Percentiles rank a stretch among this genome's conserved stretches.
Conservation (phyloP, 2,329 filamentous ascomycete species). For the Diaporthe helianthi region DNA sequence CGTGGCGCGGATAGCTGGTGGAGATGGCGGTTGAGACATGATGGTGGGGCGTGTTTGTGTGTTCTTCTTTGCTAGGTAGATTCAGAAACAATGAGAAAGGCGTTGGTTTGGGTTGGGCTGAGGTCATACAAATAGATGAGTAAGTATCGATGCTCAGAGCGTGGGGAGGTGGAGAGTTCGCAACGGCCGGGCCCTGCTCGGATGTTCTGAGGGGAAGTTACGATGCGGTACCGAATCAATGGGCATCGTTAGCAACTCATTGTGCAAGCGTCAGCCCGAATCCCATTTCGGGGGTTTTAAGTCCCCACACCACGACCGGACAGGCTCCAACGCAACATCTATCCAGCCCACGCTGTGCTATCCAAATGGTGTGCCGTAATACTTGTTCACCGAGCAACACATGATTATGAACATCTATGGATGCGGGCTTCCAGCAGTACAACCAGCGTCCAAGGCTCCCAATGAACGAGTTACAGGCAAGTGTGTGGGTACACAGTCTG, state of each 20-base stretch:
- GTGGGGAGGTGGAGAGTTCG: not conserved
- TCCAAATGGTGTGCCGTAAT: not conserved
- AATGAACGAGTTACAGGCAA: not conserved
- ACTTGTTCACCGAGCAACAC: not conserved
- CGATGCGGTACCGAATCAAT: not conserved
- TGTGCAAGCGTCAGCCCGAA: not conserved
- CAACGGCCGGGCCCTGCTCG: not conserved
- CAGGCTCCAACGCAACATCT: not conserved
- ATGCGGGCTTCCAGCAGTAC: not conserved
- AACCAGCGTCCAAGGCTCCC: too few species aligned
- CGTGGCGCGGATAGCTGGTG: slow-evolving; percentile 48
- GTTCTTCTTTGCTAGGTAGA: not conserved
- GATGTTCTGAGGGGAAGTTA: slow-evolving; percentile 17
- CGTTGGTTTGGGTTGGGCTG: not conserved
- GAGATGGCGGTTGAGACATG: not conserved
- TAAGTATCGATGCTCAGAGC: not conserved
- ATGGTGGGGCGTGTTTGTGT: too few species aligned
- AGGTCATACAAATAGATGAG: not conserved
- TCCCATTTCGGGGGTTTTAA: not conserved
- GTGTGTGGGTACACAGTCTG: not conserved
- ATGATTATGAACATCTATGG: too few species aligned
- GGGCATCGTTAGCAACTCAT: not conserved
- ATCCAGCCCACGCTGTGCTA: too few species aligned
- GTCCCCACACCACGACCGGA: not conserved
- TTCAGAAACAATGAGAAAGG: not conserved